Conservation (phyloP, 768 basidiomycete genomes). For the Amanita fuliginea region DNA sequence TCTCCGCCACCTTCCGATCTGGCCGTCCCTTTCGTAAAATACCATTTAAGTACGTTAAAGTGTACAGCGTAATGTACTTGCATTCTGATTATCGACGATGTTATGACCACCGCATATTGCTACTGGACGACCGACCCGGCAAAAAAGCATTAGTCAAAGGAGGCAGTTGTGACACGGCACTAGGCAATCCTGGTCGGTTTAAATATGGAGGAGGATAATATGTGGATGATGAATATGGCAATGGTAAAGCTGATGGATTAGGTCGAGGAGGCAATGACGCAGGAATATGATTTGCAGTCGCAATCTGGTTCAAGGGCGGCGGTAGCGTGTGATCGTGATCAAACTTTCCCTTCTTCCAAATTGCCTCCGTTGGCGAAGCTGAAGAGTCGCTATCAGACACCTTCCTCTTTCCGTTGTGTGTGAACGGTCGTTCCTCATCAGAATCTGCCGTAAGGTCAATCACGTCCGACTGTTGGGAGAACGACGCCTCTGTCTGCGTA, state of each 20-base stretch:
- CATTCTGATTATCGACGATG: constrained; percentile 1
- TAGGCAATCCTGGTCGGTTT: constrained; percentile 10
- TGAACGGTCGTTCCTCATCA: constrained; percentile 43
- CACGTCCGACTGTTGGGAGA: constrained; percentile 34
- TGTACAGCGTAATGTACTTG: not conserved
- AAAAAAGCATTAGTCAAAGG: constrained; percentile 17
- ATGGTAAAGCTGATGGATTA: constrained; percentile 9
- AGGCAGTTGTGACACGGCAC: not conserved
- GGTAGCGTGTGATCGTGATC: constrained; percentile 14
- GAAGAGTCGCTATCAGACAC: constrained; percentile 35
- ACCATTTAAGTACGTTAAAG: constrained; percentile 1
- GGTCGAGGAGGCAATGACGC: constrained; percentile 5
- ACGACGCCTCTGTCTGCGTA: constrained; percentile 15
- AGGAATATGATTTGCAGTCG: constrained; percentile 6
- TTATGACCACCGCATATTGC: constrained; percentile 11
- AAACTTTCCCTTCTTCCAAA: constrained; percentile 59
- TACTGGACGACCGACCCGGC: constrained; percentile 7
- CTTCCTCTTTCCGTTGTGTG: constrained; percentile 47
- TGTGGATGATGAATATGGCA: constrained; percentile 14
- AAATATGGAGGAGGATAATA: constrained; percentile 9
- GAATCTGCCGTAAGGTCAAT: constrained; percentile 82
- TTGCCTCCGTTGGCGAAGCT: constrained; percentile 47
- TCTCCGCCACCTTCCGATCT: constrained; percentile 25
- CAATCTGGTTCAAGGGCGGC: constrained; percentile 1
- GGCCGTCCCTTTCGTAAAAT: not conserved